phyloP scores from a whole-genome alignment of 192 early-diverging fungal species.

The Backusella tarrabulga region DNA sequence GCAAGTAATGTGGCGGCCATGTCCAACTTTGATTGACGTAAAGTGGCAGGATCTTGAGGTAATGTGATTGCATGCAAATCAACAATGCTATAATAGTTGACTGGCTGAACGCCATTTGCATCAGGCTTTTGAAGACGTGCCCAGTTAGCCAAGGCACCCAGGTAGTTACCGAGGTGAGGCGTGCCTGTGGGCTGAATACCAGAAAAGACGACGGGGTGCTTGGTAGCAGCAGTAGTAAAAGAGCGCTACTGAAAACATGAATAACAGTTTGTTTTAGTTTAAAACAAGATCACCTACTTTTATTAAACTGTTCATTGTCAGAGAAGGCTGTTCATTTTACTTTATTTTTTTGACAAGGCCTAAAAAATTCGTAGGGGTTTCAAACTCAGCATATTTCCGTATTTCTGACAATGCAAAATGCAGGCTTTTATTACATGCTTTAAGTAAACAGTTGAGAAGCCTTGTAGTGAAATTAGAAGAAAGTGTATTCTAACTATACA shows the following conservation, averaged over 20 bases:
- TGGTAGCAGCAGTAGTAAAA: neutral
- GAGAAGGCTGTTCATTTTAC: neutral
- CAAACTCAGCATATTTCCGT: neutral
- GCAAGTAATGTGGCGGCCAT: slow-evolving; percentile 80
- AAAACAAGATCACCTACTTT: neutral
- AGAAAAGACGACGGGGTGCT: slow-evolving; percentile 58
- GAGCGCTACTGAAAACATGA: neutral
- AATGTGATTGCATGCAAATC: slow-evolving; percentile 90
- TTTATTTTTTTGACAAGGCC: neutral
- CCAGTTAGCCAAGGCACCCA: slow-evolving; percentile 89
- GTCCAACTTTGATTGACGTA: slow-evolving; percentile 66
- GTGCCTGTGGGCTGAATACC: slow-evolving; percentile 94
- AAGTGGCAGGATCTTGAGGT: slow-evolving; percentile 59
- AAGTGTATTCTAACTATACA: too few relatives aligned
- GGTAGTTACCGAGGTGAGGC: slow-evolving; percentile 93
- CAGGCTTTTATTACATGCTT: too few relatives aligned
- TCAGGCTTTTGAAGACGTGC: slow-evolving; percentile 61
- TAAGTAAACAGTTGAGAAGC: too few relatives aligned
- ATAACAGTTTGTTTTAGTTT: neutral
- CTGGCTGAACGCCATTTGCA: slow-evolving; percentile 2
- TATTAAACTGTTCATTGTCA: slow-evolving; percentile 2
- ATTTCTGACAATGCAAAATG: too few relatives aligned
- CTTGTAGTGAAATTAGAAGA: too few relatives aligned
- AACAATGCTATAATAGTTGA: slow-evolving; percentile 75
- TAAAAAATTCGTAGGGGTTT: neutral